Conservation (phyloP, 148 eudicot species). For the Cornus florida region DNA sequence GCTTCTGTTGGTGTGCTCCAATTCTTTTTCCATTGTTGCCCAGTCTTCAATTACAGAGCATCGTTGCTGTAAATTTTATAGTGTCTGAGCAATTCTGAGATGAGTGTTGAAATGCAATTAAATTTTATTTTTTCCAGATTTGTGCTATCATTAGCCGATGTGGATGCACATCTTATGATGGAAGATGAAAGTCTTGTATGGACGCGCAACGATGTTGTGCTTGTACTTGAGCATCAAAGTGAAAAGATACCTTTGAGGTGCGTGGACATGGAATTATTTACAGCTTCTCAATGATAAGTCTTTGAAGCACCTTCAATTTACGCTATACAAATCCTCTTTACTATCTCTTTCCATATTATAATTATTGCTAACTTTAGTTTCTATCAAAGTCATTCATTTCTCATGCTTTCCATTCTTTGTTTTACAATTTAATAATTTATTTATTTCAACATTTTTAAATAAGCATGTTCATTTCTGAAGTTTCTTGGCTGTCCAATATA, state of each 20-base stretch:
- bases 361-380: neutral
- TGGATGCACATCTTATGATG: slow-evolving; percentile 91
- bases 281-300: neutral
- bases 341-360: no score
- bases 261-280: slow-evolving; percentile 11
- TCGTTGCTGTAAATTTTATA: neutral
- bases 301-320: neutral
- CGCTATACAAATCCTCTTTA: neutral
- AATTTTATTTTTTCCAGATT: slow-evolving; percentile 46
- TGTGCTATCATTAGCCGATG: slow-evolving; percentile 94
- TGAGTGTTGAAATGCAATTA: neutral
- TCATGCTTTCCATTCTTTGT: neutral
- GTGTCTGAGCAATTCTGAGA: neutral
- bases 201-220: slow-evolving; percentile 88
- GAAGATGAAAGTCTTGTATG: slow-evolving; percentile 98
- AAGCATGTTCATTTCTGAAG: neutral
- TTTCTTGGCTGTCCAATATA: no score
- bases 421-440: no score
- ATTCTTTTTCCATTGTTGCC: neutral
- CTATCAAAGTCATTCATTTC: neutral
- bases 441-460: neutral
- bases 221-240: slow-evolving; percentile 90
- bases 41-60: neutral
- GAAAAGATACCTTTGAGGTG: slow-evolving; percentile 85
- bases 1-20: neutral